Evolutionary conservation across 495 filamentous ascomycete genomes (phyloP).

Genomic region (Aeminium ludgeri): DNA sequence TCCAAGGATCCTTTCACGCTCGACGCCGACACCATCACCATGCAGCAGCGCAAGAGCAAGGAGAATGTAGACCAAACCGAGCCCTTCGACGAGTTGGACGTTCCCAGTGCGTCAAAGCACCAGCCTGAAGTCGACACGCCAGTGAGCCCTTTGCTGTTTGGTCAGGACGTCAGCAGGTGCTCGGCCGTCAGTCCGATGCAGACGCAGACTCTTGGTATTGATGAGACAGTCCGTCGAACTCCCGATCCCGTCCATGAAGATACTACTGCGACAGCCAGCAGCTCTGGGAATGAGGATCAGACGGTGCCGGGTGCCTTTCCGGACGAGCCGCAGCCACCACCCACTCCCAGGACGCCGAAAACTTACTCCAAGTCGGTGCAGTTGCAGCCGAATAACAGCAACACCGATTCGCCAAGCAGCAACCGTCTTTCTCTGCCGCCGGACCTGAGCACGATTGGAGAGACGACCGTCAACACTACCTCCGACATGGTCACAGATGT

Average conservation of each 20-base stretch:
- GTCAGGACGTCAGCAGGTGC: conserved; percentile 10
- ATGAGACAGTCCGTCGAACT: conserved; percentile 8
- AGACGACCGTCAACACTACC: conserved; percentile 11
- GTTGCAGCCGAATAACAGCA: conserved; percentile 3
- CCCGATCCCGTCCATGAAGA: not conserved
- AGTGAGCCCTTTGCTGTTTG: conserved; percentile 11
- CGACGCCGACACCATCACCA: conserved; percentile 16
- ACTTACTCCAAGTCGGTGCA: conserved; percentile 18
- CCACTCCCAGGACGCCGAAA: conserved; percentile 11
- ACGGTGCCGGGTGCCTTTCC: not conserved
- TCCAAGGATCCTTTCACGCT: conserved; percentile 14
- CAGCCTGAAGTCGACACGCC: not conserved
- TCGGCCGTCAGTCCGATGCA: conserved; percentile 16
- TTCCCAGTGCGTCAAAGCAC: too few species aligned
- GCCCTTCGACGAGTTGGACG: not conserved
- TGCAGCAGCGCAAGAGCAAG: conserved; percentile 12
- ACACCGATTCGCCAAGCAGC: conserved; percentile 5
- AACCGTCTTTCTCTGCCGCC: conserved; percentile 13
- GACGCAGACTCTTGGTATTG: conserved; percentile 15
- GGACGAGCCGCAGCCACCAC: conserved; percentile 7
- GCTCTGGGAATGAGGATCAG: not conserved
- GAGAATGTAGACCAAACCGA: not conserved
- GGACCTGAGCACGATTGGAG: conserved; percentile 12
- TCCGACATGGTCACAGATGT: conserved; percentile 17
- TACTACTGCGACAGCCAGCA: not conserved